A percentile compares a stretch with the other conserved stretches of the same genome.
Evolutionary conservation across 768 basidiomycete species (phyloP).

Genomic region (Russula virescens): DNA sequence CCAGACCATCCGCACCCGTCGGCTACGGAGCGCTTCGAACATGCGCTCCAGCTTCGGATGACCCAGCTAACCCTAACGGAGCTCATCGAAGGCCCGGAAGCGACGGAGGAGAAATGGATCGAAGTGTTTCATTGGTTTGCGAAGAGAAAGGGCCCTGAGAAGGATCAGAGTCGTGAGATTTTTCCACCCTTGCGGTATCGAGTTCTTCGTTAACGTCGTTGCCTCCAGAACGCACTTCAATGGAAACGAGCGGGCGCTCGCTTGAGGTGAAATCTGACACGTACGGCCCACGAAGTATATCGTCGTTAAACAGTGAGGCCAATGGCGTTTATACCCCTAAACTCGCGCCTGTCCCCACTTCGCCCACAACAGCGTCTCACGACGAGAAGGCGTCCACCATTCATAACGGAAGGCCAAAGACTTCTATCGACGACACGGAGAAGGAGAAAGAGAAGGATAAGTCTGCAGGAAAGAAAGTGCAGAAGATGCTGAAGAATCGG

Average conservation of each 20-base stretch:
- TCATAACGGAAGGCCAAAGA: conserved; percentile 2
- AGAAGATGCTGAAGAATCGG: conserved; percentile 65
- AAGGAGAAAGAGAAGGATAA: conserved; percentile 39
- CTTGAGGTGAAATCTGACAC: conserved; percentile 15
- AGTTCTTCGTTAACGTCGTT: not conserved
- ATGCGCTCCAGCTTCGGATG: conserved; percentile 80
- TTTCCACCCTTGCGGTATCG: not conserved
- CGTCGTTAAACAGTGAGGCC: not conserved
- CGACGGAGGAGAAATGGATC: conserved; percentile 73
- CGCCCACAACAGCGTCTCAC: not conserved
- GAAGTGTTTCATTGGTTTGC: conserved; percentile 87
- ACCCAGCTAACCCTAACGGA: conserved; percentile 79
- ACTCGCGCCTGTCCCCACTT: not conserved
- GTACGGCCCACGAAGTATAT: not conserved
- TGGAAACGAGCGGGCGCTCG: conserved; percentile 18
- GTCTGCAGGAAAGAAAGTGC: conserved; percentile 65
- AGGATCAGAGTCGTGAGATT: conserved; percentile 23
- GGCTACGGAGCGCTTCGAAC: conserved; percentile 59
- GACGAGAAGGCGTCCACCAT: not conserved
- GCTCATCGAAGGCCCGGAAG: conserved; percentile 78
- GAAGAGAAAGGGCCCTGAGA: conserved; percentile 40
- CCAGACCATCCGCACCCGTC: conserved; percentile 47
- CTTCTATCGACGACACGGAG: conserved; percentile 23
- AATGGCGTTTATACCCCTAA: conserved; percentile 3
- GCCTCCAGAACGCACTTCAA: conserved; percentile 18